Evolutionary conservation across 1,284 basidiomycete genomes (phyloP).

Genomic region (Fomitopsis pinicola): DNA sequence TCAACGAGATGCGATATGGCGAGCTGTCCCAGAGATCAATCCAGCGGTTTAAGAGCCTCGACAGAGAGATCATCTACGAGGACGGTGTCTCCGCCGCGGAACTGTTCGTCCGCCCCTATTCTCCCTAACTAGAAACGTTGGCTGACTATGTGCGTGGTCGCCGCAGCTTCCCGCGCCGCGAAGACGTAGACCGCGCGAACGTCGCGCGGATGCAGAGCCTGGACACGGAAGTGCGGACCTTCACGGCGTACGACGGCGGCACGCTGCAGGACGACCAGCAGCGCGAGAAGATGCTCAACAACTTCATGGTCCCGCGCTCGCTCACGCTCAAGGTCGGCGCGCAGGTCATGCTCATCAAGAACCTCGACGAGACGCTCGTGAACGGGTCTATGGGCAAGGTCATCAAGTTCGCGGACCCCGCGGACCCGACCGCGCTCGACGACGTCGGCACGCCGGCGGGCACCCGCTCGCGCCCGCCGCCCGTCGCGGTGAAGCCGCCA

Average conservation of each 20-base stretch:
- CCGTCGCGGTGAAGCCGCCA: conserved; percentile 13
- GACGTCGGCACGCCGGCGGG: conserved; percentile 18
- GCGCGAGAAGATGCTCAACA: conserved; percentile 33
- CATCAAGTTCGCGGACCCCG: conserved; percentile 47
- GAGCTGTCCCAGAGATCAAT: conserved; percentile 54
- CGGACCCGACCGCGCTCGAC: conserved; percentile 6
- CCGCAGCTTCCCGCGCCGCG: conserved; percentile 60
- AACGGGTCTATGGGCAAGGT: conserved; percentile 83
- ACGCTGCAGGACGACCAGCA: conserved; percentile 36
- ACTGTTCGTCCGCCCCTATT: conserved; percentile 43
- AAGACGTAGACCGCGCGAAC: conserved; percentile 85
- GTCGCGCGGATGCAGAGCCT: conserved; percentile 47
- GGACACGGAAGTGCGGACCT: conserved; percentile 30
- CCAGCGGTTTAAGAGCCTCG: conserved; percentile 55
- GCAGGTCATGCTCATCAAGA: conserved; percentile 64
- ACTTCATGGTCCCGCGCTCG: conserved; percentile 27
- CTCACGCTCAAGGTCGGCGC: conserved; percentile 27
- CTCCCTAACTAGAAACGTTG: conserved; percentile 39
- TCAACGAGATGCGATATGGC: conserved; percentile 91
- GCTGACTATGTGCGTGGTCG: not conserved
- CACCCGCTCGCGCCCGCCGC: not conserved
- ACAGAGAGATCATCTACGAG: conserved; percentile 53
- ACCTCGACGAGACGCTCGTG: conserved; percentile 64
- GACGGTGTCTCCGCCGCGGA: conserved; percentile 82
- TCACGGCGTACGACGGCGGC: conserved; percentile 42